These are phyloP conservation scores for Wickerhamiella slavikovae DNA, from an alignment of 805 yeast species.

Conservation along the genomic window DNA sequence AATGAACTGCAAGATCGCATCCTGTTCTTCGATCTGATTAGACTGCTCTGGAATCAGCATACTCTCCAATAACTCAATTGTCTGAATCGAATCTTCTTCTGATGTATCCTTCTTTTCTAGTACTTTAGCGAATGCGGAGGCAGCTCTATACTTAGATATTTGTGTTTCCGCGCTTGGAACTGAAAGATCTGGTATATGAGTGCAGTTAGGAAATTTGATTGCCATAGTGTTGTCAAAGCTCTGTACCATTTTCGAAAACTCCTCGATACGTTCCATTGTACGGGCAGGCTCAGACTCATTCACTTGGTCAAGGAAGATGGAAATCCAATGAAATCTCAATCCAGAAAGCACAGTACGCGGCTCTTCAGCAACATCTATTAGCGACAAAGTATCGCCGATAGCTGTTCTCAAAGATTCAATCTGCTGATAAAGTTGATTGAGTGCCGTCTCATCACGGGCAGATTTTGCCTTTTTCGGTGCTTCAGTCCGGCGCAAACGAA, in stretches of 20 bases:
- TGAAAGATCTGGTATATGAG: slow-evolving; percentile 36
- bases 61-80: slow-evolving; percentile 13
- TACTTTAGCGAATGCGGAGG: slow-evolving; percentile 39
- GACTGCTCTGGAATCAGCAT: slow-evolving; percentile 17
- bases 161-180: slow-evolving; percentile 32
- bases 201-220: slow-evolving; percentile 35
- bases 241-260: slow-evolving; percentile 6
- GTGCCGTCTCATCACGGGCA: neutral
- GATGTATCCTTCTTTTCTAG: slow-evolving; percentile 12
- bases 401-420: too few species aligned
- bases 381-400: too few species aligned
- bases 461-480: neutral
- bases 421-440: too few species aligned
- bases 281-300: slow-evolving; percentile 20
- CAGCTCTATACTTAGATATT: slow-evolving; percentile 48
- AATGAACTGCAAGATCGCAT: slow-evolving; percentile 42
- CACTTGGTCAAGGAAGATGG: slow-evolving; percentile 25
- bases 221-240: slow-evolving; percentile 9
- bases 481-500: slow-evolving; percentile 2
- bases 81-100: slow-evolving; percentile 4
- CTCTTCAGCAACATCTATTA: neutral
- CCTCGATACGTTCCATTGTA: slow-evolving; percentile 11
- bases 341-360: neutral
- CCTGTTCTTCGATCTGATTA: slow-evolving; percentile 17
- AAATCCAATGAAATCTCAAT: slow-evolving; percentile 30